phyloP scores from a whole-genome alignment of 257 asterid species.

The Forsythia viridissima region DNA sequence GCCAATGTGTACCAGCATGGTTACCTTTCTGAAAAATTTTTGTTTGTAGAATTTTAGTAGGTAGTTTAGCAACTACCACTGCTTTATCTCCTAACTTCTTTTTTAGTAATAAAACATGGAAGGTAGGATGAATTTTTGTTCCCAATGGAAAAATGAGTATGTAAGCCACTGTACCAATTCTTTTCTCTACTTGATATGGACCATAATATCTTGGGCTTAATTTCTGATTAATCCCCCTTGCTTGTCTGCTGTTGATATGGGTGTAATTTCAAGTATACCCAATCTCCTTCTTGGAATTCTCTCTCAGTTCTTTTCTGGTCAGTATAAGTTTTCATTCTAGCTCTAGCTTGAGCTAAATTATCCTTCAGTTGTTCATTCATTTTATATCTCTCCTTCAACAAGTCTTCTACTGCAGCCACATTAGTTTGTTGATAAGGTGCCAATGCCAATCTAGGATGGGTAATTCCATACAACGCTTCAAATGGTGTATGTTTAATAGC shows the following conservation, averaged over 20 bases:
- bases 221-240: neutral
- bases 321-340: no score
- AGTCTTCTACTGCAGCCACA: neutral
- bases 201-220: neutral
- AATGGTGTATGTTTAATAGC: neutral
- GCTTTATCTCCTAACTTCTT: no score
- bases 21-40: no score
- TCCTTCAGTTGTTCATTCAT: neutral
- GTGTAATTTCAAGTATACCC: neutral
- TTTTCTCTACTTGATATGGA: no score
- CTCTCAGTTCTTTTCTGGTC: neutral
- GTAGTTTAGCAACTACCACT: no score
- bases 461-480: no score
- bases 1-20: no score
- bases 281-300: neutral
- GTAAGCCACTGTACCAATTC: neutral
- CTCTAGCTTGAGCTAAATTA: no score
- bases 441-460: accelerated
- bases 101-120: slow-evolving; percentile 1
- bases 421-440: neutral
- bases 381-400: neutral
- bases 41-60: no score
- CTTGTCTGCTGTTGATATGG: neutral
- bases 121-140: slow-evolving; percentile 3
- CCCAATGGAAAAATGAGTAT: neutral